Evolutionary conservation across 1,284 basidiomycete species (phyloP).

Genomic region (Malassezia sp.): DNA sequence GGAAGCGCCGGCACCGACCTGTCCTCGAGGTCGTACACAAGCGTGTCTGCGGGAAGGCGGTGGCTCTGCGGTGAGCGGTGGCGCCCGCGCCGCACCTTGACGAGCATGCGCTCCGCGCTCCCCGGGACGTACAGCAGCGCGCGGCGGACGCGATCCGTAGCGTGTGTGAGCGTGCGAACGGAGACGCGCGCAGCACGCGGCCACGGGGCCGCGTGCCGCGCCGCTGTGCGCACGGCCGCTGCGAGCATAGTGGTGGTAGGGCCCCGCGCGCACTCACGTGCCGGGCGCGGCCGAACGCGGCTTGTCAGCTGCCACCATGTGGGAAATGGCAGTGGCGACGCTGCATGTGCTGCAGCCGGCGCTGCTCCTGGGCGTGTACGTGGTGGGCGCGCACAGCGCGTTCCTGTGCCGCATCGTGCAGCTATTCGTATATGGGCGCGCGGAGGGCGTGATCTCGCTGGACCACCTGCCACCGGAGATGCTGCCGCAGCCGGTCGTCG

Average conservation of each 20-base stretch:
- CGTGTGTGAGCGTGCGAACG: background rate
- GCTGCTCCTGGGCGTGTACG: background rate
- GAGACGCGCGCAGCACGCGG: background rate
- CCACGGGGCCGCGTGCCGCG: too few species aligned
- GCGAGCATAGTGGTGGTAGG: too few species aligned
- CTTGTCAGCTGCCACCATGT: background rate
- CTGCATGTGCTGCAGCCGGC: background rate
- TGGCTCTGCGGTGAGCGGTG: slow-evolving; percentile 12
- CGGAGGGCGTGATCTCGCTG: slow-evolving; percentile 1
- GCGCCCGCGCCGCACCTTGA: slow-evolving; percentile 18
- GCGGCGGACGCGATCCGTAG: slow-evolving; percentile 4
- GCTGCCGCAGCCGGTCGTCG: slow-evolving; percentile 8
- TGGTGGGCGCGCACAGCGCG: background rate
- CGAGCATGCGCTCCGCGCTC: slow-evolving; percentile 40
- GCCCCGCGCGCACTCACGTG: too few species aligned
- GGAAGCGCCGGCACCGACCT: slow-evolving; percentile 1
- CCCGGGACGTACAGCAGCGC: slow-evolving; percentile 40
- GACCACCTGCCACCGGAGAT: background rate
- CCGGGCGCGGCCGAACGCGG: too few species aligned
- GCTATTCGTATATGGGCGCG: background rate
- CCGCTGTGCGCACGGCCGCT: too few species aligned
- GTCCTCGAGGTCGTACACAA: slow-evolving; percentile 44
- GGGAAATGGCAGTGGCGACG: background rate
- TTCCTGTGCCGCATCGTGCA: background rate
- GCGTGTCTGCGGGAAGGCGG: slow-evolving; percentile 24